A percentile compares a stretch with the other conserved stretches of the same genome.
Evolutionary conservation across 352 stramenopile genomes (phyloP).

Genomic region (Thraustochytrium sp.): DNA sequence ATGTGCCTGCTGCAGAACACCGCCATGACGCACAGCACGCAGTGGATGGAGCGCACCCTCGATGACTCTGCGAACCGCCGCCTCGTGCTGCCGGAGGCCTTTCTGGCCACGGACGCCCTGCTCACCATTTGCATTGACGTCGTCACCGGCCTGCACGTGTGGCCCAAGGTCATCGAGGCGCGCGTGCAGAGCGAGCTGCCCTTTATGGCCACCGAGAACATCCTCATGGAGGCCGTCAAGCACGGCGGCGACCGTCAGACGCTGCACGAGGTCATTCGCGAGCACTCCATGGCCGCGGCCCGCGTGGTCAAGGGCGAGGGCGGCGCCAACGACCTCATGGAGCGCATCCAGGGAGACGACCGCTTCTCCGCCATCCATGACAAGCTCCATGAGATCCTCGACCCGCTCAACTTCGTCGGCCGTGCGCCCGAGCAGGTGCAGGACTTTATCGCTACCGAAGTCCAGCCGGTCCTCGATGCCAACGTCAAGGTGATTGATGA

Average conservation of each 20-base stretch:
- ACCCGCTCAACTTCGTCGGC: constrained; percentile 95
- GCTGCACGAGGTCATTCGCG: constrained; percentile 95
- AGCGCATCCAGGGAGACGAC: constrained; percentile 87
- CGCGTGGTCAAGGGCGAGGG: constrained; percentile 95
- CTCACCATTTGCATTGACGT: constrained; percentile 95
- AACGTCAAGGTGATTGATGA: constrained; percentile 56
- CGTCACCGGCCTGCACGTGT: constrained; percentile 89
- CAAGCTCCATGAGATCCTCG: constrained; percentile 86
- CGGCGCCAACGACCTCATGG: constrained; percentile 92
- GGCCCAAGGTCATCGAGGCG: constrained; percentile 88
- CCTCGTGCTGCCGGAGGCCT: constrained; percentile 94
- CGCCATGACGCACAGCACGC: constrained; percentile 90
- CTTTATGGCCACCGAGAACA: constrained; percentile 99
- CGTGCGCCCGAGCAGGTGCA: constrained; percentile 87
- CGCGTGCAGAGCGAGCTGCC: constrained; percentile 95
- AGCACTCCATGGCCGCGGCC: constrained; percentile 95
- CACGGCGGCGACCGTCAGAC: constrained; percentile 92
- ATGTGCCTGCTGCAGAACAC: constrained; percentile 93
- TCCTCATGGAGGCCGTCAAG: constrained; percentile 98
- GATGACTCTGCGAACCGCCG: constrained; percentile 96
- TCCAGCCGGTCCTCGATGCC: constrained; percentile 83
- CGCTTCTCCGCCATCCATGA: constrained; percentile 89
- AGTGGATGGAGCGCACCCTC: constrained; percentile 98
- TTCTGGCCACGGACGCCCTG: constrained; percentile 95
- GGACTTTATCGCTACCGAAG: constrained; percentile 89